A percentile compares a stretch with the other conserved stretches of the same genome.
These are phyloP conservation scores for Pichiaceae sp. DNA, from an alignment of 1,139 yeast species.

Conservation along the genomic window DNA sequence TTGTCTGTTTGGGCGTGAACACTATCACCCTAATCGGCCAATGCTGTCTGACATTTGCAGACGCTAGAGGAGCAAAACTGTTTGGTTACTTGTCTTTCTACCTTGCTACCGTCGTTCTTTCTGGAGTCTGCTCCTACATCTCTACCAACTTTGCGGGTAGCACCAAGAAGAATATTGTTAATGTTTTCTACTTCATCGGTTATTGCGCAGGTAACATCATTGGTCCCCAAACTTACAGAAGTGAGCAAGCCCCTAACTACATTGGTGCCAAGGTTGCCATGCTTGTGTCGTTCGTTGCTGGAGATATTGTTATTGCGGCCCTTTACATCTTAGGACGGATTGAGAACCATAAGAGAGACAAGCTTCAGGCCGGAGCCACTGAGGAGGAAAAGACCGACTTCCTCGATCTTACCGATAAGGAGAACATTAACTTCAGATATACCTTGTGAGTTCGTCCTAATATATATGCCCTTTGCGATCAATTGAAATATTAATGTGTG, in stretches of 20 bases:
- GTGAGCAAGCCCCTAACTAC: slow-evolving; percentile 36
- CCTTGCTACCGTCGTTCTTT: slow-evolving; percentile 24
- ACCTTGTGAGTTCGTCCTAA: too few relatives aligned
- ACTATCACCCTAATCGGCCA: slow-evolving; percentile 8
- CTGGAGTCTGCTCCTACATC: slow-evolving; percentile 25
- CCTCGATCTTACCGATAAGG: too few relatives aligned
- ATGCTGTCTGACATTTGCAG: slow-evolving; percentile 8
- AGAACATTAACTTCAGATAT: too few relatives aligned
- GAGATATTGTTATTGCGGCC: slow-evolving; percentile 22
- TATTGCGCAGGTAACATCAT: slow-evolving; percentile 61
- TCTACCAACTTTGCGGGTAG: slow-evolving; percentile 50
- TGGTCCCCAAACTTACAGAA: slow-evolving; percentile 43
- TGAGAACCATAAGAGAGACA: too few relatives aligned
- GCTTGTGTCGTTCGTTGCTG: slow-evolving; percentile 34
- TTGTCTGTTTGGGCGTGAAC: slow-evolving; percentile 8
- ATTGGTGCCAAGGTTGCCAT: slow-evolving; percentile 32
- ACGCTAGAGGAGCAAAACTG: slow-evolving; percentile 26
- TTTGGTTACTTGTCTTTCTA: slow-evolving; percentile 31
- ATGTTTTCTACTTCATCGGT: slow-evolving; percentile 43
- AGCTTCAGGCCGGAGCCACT: too few relatives aligned
- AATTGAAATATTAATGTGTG: too few relatives aligned
- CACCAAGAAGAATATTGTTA: slow-evolving; percentile 32
- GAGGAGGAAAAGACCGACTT: too few relatives aligned
- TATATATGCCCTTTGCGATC: too few relatives aligned
- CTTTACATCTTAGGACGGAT: too few relatives aligned